Percentiles rank a stretch among this genome's conserved stretches.
Conservation (phyloP, 202 grass and related monocot genomes). For the Saccharum hybrid region DNA sequence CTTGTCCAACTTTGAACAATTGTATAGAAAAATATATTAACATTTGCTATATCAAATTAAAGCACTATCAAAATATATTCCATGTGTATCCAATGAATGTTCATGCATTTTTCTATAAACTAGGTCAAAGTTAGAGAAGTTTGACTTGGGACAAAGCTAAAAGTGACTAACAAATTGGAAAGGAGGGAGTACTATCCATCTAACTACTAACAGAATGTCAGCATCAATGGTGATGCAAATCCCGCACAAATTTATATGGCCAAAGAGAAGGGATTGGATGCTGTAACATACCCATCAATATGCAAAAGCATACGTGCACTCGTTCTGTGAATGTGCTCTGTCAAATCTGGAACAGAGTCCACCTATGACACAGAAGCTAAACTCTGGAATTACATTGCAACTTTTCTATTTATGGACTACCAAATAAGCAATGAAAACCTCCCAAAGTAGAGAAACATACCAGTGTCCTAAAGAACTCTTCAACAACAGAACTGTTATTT, state of each 20-base stretch:
- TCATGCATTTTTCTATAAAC: neutral
- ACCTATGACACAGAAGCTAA: slow-evolving; percentile 63
- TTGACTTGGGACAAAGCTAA: neutral
- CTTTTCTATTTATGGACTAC: slow-evolving; percentile 28
- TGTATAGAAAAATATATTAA: neutral
- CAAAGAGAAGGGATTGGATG: slow-evolving; percentile 6
- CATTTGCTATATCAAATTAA: neutral
- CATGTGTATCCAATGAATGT: neutral
- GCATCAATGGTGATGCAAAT: slow-evolving; percentile 34
- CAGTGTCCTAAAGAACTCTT: slow-evolving; percentile 86
- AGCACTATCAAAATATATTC: neutral
- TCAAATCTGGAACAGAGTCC: slow-evolving; percentile 90
- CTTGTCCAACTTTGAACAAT: neutral
- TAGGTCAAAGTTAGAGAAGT: neutral
- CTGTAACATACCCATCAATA: slow-evolving; percentile 82
- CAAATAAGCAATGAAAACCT: slow-evolving; percentile 25
- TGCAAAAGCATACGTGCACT: slow-evolving; percentile 96
- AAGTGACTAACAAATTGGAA: neutral
- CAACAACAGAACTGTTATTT: slow-evolving; percentile 72
- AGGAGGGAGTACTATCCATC: neutral
- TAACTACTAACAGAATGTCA: slow-evolving; percentile 27
- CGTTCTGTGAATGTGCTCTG: slow-evolving; percentile 86
- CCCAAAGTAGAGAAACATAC: slow-evolving; percentile 54
- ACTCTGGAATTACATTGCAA: slow-evolving; percentile 20
- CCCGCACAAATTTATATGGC: neutral